Percentiles rank a stretch among this genome's conserved stretches.
Evolutionary conservation across 495 filamentous ascomycete species (phyloP).

Genomic region (Penicillium riverlandense): DNA sequence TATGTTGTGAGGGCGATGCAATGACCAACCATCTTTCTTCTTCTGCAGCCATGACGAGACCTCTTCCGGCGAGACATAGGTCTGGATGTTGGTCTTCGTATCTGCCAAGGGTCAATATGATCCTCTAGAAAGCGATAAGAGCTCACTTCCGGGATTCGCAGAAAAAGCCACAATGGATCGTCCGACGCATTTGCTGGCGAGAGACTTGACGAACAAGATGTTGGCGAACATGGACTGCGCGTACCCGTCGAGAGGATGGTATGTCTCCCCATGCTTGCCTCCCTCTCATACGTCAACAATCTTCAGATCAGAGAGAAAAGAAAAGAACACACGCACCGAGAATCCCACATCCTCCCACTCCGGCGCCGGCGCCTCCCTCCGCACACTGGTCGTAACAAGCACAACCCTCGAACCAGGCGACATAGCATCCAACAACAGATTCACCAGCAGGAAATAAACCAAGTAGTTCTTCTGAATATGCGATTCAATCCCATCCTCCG

Average conservation of each 20-base stretch:
- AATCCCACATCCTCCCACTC: slow-evolving; percentile 15
- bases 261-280: slow-evolving; percentile 10
- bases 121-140: neutral
- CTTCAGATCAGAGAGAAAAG: too few species aligned
- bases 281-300: neutral
- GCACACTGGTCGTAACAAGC: slow-evolving; percentile 15
- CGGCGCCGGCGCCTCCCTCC: slow-evolving; percentile 10
- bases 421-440: slow-evolving; percentile 7
- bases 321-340: slow-evolving; percentile 4
- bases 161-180: slow-evolving; percentile 13
- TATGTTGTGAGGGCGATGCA: too few species aligned
- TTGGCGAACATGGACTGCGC: slow-evolving; percentile 22
- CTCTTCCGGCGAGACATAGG: slow-evolving; percentile 9
- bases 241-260: slow-evolving; percentile 18
- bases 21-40: slow-evolving; percentile 11
- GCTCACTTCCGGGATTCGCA: slow-evolving; percentile 19
- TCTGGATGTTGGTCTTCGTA: slow-evolving; percentile 13
- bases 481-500: slow-evolving; percentile 13
- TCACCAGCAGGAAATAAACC: slow-evolving; percentile 14
- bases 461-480: slow-evolving; percentile 23
- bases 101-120: slow-evolving; percentile 3
- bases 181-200: slow-evolving; percentile 4
- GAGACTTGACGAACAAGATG: slow-evolving; percentile 16
- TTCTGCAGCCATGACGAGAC: slow-evolving; percentile 15
- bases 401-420: slow-evolving; percentile 5